These are phyloP conservation scores for Apiotrichum gracile DNA, from an alignment of 1,284 basidiomycete genomes.

Conservation along the genomic window DNA sequence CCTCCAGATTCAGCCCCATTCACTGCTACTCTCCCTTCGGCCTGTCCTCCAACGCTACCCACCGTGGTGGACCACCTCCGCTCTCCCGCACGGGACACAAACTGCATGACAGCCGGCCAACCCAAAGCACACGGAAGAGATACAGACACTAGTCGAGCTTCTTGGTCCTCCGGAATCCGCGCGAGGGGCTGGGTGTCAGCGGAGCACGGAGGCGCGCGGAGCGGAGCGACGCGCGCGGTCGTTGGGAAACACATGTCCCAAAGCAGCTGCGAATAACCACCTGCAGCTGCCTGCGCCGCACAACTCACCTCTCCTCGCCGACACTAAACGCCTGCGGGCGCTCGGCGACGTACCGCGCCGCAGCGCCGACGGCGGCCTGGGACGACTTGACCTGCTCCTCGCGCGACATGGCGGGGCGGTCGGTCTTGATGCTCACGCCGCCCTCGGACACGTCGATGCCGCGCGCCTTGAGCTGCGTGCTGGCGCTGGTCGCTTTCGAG, in stretches of 20 bases:
- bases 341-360: neutral
- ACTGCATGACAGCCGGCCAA: neutral
- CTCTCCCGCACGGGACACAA: neutral
- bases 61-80: neutral
- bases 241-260: too few species aligned
- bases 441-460: conserved; percentile 26
- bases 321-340: neutral
- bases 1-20: neutral
- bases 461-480: conserved; percentile 11
- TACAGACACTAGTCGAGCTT: conserved; percentile 10
- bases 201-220: too few species aligned
- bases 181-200: neutral
- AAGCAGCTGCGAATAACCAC: too few species aligned
- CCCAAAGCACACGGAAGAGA: neutral
- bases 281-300: neutral
- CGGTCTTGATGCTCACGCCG: conserved; percentile 26
- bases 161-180: conserved; percentile 16
- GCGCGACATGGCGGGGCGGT: conserved; percentile 23
- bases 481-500: conserved; percentile 2
- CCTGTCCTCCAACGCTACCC: too few species aligned
- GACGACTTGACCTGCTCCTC: conserved; percentile 27
- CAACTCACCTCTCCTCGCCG: conserved; percentile 9
- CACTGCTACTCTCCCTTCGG: neutral
- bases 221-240: too few species aligned
- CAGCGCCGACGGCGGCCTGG: neutral